phyloP scores from a whole-genome alignment of 306 rosid genomes.

The Glycyrrhiza uralensis region DNA sequence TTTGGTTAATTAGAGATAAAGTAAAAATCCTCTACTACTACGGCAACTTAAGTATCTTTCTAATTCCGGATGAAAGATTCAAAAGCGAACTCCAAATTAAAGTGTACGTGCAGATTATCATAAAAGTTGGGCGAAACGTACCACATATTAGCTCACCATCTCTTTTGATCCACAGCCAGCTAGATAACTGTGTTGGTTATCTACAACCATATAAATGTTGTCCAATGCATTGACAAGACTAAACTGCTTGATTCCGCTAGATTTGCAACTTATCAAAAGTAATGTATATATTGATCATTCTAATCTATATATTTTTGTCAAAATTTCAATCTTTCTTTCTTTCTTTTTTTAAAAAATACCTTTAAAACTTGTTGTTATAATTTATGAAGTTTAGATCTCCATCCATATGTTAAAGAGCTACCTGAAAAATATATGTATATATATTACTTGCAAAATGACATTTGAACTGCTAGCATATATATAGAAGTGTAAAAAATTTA shows the following conservation, averaged over 20 bases:
- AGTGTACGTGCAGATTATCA: conserved; percentile 2
- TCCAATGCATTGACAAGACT: conserved; percentile 32
- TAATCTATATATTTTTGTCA: neutral
- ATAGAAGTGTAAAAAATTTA: too few relatives aligned
- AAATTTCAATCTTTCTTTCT: too few relatives aligned
- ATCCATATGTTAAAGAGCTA: too few relatives aligned
- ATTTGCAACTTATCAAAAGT: conserved; percentile 1
- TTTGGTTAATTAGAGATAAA: conserved; percentile 14
- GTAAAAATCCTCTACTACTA: neutral
- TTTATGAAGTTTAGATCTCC: too few relatives aligned
- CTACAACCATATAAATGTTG: neutral
- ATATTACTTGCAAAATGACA: too few relatives aligned
- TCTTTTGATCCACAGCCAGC: conserved; percentile 17
- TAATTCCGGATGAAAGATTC: conserved; percentile 1
- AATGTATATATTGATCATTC: neutral
- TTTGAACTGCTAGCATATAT: too few relatives aligned
- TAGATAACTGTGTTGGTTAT: neutral
- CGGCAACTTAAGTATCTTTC: conserved; percentile 6
- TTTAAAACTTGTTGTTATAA: too few relatives aligned
- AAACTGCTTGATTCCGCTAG: neutral
- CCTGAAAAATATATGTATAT: too few relatives aligned
- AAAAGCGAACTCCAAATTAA: conserved; percentile 1
- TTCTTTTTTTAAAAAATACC: too few relatives aligned
- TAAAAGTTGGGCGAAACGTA: neutral
- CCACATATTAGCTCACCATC: neutral